phyloP scores from a whole-genome alignment of 768 basidiomycete genomes.

The Boletus pseudopeckii region DNA sequence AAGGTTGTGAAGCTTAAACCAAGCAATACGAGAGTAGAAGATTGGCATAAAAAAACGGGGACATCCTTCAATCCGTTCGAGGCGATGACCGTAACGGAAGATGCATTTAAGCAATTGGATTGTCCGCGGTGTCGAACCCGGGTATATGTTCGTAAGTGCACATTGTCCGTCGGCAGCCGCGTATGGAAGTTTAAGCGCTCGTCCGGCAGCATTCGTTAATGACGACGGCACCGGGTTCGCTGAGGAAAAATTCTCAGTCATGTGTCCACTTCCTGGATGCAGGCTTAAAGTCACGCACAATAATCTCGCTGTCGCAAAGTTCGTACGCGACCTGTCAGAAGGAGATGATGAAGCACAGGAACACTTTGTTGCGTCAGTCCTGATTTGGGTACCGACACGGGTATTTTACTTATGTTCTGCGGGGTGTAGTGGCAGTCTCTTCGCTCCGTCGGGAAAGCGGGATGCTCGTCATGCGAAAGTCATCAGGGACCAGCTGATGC shows the following conservation, averaged over 20 bases:
- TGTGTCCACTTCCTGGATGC: constrained; percentile 41
- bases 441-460: constrained; percentile 23
- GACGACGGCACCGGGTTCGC: constrained; percentile 45
- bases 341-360: constrained; percentile 16
- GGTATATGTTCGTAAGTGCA: constrained; percentile 32
- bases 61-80: constrained; percentile 36
- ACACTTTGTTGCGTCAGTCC: constrained; percentile 36
- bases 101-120: constrained; percentile 25
- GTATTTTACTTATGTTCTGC: background rate
- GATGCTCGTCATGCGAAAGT: constrained; percentile 27
- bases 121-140: constrained; percentile 36
- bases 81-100: constrained; percentile 23
- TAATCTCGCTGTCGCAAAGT: constrained; percentile 40
- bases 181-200: background rate
- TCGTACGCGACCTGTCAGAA: constrained; percentile 38
- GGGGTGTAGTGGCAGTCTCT: constrained; percentile 34
- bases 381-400: background rate
- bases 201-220: constrained; percentile 38
- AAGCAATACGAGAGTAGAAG: constrained; percentile 9
- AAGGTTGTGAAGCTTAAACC: constrained; percentile 16
- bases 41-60: constrained; percentile 26
- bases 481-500: constrained; percentile 28
- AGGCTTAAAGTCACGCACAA: constrained; percentile 39
- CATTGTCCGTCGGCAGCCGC: background rate
- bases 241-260: constrained; percentile 37